These are phyloP conservation scores for Alternaria triticina DNA, from an alignment of 2,329 filamentous ascomycete species.

Conservation along the genomic window DNA sequence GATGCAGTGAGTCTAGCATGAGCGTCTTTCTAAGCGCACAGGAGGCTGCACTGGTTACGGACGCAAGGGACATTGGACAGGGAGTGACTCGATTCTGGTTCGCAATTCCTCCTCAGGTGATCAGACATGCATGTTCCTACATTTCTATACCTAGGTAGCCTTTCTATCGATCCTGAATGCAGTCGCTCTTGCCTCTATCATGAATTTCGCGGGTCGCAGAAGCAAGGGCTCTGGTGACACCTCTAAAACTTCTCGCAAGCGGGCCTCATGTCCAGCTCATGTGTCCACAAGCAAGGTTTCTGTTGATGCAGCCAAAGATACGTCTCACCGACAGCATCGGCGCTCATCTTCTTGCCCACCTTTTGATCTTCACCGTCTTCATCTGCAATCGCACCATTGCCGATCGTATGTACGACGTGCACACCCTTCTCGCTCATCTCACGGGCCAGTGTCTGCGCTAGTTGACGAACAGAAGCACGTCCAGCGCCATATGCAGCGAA, in stretches of 20 bases:
- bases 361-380: conserved; percentile 56
- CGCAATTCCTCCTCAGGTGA: not conserved
- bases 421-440: conserved; percentile 64
- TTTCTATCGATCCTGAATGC: not conserved
- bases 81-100: not conserved
- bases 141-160: not conserved
- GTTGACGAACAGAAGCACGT: conserved; percentile 59
- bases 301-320: conserved; percentile 61
- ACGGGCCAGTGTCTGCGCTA: conserved; percentile 62
- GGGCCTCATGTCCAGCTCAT: conserved; percentile 60
- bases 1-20: not conserved
- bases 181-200: not conserved
- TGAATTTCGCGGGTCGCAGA: not conserved
- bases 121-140: not conserved
- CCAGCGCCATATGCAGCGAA: conserved; percentile 64
- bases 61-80: not conserved
- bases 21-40: not conserved
- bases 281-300: conserved; percentile 58
- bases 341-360: conserved; percentile 63
- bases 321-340: conserved; percentile 63
- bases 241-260: conserved; percentile 57
- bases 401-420: conserved; percentile 66
- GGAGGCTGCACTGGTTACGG: not conserved
- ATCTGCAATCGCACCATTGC: conserved; percentile 62
- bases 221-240: not conserved